Percentiles rank a stretch among this genome's conserved stretches.
Evolutionary conservation across 1,284 basidiomycete species (phyloP).

Genomic region (Fomitopsis betulina): DNA sequence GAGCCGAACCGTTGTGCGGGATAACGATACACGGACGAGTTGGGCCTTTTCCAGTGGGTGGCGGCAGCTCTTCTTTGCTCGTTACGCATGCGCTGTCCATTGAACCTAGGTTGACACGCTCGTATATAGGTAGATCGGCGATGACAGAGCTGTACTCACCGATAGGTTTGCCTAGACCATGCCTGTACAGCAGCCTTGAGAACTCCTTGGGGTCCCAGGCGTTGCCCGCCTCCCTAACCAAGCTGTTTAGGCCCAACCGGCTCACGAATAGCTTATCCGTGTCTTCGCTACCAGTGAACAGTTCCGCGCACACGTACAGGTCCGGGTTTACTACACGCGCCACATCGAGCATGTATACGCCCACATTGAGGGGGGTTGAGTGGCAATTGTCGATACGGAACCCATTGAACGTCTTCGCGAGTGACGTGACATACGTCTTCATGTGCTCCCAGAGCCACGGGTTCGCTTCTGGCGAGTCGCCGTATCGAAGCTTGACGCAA

Average conservation of each 20-base stretch:
- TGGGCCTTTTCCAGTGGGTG: constrained; percentile 76
- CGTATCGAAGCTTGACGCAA: constrained; percentile 97
- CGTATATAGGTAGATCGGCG: neutral
- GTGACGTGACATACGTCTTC: constrained; percentile 77
- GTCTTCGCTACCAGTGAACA: constrained; percentile 95
- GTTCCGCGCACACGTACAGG: constrained; percentile 93
- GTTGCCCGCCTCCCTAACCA: constrained; percentile 91
- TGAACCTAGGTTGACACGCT: constrained; percentile 49
- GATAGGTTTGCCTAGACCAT: constrained; percentile 87
- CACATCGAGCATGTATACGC: constrained; percentile 87
- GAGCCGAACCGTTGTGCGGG: constrained; percentile 78
- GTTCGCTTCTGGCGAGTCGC: constrained; percentile 71
- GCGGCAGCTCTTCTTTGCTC: constrained; percentile 66
- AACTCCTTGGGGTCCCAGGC: constrained; percentile 85
- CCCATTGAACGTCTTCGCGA: constrained; percentile 86
- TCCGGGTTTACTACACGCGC: constrained; percentile 88
- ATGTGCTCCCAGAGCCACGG: constrained; percentile 97
- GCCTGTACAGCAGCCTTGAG: constrained; percentile 80
- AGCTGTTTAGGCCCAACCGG: constrained; percentile 85
- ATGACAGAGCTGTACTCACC: constrained; percentile 42
- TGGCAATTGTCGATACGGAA: constrained; percentile 99
- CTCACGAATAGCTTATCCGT: constrained; percentile 91
- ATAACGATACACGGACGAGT: constrained; percentile 70
- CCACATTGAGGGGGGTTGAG: constrained; percentile 93
- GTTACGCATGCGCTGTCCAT: constrained; percentile 89